These are phyloP conservation scores for Inonotus obliquus DNA, from an alignment of 1,284 basidiomycete genomes.

Conservation along the genomic window DNA sequence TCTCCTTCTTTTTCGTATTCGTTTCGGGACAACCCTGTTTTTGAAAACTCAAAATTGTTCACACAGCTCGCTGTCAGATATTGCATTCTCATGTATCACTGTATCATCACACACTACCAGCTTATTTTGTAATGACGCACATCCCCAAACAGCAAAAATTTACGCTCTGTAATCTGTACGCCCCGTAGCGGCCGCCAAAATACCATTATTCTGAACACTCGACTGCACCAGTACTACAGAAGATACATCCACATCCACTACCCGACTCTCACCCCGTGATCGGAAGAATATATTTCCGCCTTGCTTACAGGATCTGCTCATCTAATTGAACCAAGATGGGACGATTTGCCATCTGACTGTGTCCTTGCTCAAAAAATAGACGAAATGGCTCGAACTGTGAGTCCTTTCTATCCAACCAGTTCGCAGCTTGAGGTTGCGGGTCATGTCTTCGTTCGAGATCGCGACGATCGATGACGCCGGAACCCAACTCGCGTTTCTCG, in stretches of 20 bases:
- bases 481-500: constrained; percentile 14
- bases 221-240: too few species aligned
- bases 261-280: too few species aligned
- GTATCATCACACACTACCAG: background rate
- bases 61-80: background rate
- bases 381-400: background rate
- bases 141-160: background rate
- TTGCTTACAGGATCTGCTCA: too few species aligned
- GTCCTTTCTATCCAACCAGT: background rate
- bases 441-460: constrained; percentile 5
- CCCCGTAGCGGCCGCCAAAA: background rate
- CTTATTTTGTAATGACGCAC: background rate
- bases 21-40: background rate
- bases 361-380: background rate
- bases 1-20: background rate
- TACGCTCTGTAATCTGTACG: background rate
- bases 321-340: too few species aligned
- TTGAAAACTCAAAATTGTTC: background rate
- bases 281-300: too few species aligned
- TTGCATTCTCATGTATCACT: background rate
- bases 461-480: constrained; percentile 9
- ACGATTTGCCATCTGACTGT: too few species aligned
- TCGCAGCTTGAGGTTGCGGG: background rate
- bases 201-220: background rate
- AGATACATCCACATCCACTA: too few species aligned